These are phyloP conservation scores for Beauveria sp. DNA, from an alignment of 2,329 filamentous ascomycete genomes.

Conservation along the genomic window DNA sequence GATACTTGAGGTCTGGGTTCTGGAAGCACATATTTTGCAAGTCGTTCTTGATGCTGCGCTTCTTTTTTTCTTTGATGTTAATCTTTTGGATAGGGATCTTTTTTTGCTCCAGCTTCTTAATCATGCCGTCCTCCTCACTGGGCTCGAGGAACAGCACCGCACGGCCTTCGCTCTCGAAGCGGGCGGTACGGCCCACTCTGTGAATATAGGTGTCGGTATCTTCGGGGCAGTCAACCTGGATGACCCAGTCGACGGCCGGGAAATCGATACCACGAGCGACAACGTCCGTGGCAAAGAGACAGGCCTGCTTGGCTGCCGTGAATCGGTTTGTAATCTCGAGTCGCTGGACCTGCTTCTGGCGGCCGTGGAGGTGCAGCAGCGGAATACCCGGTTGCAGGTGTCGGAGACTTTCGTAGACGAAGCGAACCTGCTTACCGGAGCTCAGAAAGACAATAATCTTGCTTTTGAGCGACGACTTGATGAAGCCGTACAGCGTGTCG, in stretches of 20 bases:
- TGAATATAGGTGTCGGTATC: constrained; percentile 98
- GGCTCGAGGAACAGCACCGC: constrained; percentile 90
- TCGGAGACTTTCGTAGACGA: constrained; percentile 87
- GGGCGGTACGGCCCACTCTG: constrained; percentile 87
- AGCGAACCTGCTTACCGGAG: constrained; percentile 92
- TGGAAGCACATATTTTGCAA: constrained; percentile 95
- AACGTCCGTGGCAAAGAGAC: constrained; percentile 92
- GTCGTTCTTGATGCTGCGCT: constrained; percentile 74
- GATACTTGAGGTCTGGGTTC: constrained; percentile 85
- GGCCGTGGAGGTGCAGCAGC: constrained; percentile 83
- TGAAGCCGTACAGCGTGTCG: constrained; percentile 86
- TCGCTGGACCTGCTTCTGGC: constrained; percentile 85
- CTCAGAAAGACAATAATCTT: constrained; percentile 96
- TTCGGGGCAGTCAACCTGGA: constrained; percentile 96
- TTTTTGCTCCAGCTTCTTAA: constrained; percentile 75
- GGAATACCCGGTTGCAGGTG: constrained; percentile 92
- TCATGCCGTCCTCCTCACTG: constrained; percentile 86
- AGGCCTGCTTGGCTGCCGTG: constrained; percentile 70
- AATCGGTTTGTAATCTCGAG: constrained; percentile 84
- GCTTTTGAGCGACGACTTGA: constrained; percentile 80
- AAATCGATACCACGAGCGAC: constrained; percentile 93
- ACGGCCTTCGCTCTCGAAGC: constrained; percentile 79
- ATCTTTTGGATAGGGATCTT: constrained; percentile 84
- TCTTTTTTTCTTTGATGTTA: constrained; percentile 82
- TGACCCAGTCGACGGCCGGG: constrained; percentile 94